These are phyloP conservation scores for Smittium culicis DNA, from an alignment of 371 early-diverging fungal species.

Conservation along the genomic window DNA sequence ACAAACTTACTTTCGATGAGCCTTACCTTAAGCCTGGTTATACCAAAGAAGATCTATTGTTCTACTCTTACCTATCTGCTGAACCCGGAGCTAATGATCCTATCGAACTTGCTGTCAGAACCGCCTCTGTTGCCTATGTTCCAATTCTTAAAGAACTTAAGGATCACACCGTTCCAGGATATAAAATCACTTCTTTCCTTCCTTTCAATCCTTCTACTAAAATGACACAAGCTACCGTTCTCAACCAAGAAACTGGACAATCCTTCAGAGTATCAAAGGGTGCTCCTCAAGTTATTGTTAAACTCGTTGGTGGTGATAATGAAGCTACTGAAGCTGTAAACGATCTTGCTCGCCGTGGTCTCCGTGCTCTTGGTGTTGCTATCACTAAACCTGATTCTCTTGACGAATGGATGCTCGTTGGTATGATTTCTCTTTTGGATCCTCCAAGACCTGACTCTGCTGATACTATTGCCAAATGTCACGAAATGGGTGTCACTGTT, in stretches of 20 bases:
- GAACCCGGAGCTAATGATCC: slow-evolving; percentile 85
- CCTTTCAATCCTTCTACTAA: slow-evolving; percentile 88
- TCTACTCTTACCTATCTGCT: slow-evolving; percentile 71
- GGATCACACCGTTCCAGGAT: slow-evolving; percentile 62
- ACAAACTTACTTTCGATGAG: slow-evolving; percentile 81
- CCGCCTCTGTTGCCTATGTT: slow-evolving; percentile 61
- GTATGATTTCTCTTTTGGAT: slow-evolving; percentile 72
- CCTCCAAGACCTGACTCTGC: slow-evolving; percentile 82
- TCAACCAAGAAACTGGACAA: slow-evolving; percentile 43
- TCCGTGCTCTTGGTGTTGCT: slow-evolving; percentile 86
- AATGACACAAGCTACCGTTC: slow-evolving; percentile 75
- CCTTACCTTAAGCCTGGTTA: slow-evolving; percentile 63
- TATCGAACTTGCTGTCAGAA: slow-evolving; percentile 75
- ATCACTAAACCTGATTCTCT: slow-evolving; percentile 48
- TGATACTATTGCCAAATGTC: slow-evolving; percentile 67
- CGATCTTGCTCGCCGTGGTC: slow-evolving; percentile 68
- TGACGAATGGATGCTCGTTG: slow-evolving; percentile 49
- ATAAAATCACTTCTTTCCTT: slow-evolving; percentile 64
- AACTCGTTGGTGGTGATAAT: slow-evolving; percentile 62
- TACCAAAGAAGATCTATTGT: slow-evolving; percentile 63
- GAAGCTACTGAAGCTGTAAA: slow-evolving; percentile 63
- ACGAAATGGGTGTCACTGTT: slow-evolving; percentile 79
- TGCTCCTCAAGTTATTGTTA: slow-evolving; percentile 82
- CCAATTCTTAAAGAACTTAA: slow-evolving; percentile 45
- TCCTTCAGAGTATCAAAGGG: slow-evolving; percentile 82